Evolutionary conservation across 495 filamentous ascomycete species (phyloP).

Genomic region (Immersiella caudata): DNA sequence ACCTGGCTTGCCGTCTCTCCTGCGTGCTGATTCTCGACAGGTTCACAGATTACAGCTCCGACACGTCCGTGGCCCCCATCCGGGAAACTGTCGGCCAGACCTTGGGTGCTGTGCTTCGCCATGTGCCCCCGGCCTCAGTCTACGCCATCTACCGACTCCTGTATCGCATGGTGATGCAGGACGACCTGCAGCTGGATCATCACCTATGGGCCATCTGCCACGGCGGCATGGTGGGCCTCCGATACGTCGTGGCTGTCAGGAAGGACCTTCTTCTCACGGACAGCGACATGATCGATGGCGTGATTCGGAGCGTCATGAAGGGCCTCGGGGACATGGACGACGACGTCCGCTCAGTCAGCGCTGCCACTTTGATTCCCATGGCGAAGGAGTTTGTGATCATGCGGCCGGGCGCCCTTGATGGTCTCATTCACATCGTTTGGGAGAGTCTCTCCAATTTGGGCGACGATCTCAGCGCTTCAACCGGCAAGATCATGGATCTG

Average conservation of each 20-base stretch:
- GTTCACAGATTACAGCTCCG: constrained; percentile 96
- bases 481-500: constrained; percentile 96
- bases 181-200: constrained; percentile 67
- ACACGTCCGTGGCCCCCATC: constrained; percentile 94
- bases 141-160: constrained; percentile 78
- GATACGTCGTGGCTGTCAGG: constrained; percentile 92
- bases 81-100: constrained; percentile 97
- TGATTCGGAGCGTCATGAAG: constrained; percentile 90
- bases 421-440: constrained; percentile 93
- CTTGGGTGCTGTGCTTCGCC: constrained; percentile 81
- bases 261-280: constrained; percentile 87
- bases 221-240: constrained; percentile 93
- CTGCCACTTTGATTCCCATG: constrained; percentile 93
- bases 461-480: constrained; percentile 95
- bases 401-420: constrained; percentile 71
- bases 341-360: constrained; percentile 95
- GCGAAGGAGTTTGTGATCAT: constrained; percentile 89
- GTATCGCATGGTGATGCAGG: constrained; percentile 89
- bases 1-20: constrained; percentile 86
- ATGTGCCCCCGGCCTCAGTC: constrained; percentile 74
- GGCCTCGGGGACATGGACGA: constrained; percentile 89
- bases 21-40: constrained; percentile 97
- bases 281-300: constrained; percentile 83
- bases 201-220: constrained; percentile 94
- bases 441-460: constrained; percentile 92